A percentile compares a stretch with the other conserved stretches of the same genome.
These are phyloP conservation scores for Tetrapisispora arboricola DNA, from an alignment of 805 yeast genomes.

Conservation along the genomic window DNA sequence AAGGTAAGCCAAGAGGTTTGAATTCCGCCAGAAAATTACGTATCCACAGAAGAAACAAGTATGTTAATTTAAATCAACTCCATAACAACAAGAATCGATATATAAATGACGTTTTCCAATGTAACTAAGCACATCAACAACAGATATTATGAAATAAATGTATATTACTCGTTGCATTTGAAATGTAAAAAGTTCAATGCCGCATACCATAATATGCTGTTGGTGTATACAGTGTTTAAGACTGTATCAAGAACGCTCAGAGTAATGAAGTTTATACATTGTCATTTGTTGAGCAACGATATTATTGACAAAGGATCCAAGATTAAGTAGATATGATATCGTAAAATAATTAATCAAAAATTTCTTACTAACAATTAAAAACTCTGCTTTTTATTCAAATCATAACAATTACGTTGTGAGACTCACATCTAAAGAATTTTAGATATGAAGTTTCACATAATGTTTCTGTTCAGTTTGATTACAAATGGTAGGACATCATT, in stretches of 20 bases:
- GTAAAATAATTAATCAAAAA: neutral
- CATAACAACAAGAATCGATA: neutral
- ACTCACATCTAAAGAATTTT: too few species aligned
- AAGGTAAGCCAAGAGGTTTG: slow-evolving; percentile 99
- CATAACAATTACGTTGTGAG: neutral
- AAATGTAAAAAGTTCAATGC: too few species aligned
- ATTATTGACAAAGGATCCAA: too few species aligned
- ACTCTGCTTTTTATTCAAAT: too few species aligned
- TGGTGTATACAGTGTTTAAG: too few species aligned
- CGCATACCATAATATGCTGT: too few species aligned
- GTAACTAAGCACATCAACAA: too few species aligned
- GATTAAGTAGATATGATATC: neutral
- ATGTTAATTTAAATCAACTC: slow-evolving; percentile 3
- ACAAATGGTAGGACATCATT: neutral
- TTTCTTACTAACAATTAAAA: neutral
- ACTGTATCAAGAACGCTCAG: too few species aligned
- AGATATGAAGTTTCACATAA: neutral
- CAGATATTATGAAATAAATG: too few species aligned
- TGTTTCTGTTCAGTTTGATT: neutral
- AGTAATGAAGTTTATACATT: too few species aligned
- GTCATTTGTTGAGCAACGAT: too few species aligned
- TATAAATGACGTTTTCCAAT: neutral
- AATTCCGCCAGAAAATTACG: slow-evolving; percentile 99
- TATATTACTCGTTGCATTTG: too few species aligned
- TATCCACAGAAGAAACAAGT: slow-evolving; percentile 97